These are phyloP conservation scores for Daucus carota DNA, from an alignment of 129 eudicot species.

Conservation along the genomic window DNA sequence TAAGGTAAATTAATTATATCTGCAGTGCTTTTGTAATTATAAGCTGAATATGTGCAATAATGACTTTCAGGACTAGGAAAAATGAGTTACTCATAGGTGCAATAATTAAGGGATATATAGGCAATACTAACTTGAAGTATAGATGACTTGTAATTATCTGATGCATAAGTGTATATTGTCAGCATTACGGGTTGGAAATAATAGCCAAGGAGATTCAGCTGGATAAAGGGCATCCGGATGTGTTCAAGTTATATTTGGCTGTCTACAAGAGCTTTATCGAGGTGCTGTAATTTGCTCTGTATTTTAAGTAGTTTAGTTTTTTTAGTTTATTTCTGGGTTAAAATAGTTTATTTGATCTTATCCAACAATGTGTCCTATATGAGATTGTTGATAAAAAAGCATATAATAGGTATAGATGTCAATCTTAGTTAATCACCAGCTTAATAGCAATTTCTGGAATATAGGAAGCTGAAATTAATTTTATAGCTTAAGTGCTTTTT, in stretches of 20 bases:
- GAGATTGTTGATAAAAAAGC: background rate
- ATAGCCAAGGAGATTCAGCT: slow-evolving; percentile 78
- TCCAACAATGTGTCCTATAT: background rate
- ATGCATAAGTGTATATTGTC: background rate
- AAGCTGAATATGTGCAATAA: background rate
- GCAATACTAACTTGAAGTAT: background rate
- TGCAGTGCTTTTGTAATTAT: background rate
- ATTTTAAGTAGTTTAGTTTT: background rate
- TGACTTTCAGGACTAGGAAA: background rate
- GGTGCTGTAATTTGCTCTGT: slow-evolving; percentile 27
- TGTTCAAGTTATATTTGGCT: slow-evolving; percentile 52
- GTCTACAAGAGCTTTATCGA: slow-evolving; percentile 90
- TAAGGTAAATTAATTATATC: background rate
- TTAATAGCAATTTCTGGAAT: background rate
- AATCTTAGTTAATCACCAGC: background rate
- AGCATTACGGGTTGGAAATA: slow-evolving; percentile 87
- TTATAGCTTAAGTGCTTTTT: background rate
- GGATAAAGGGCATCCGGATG: slow-evolving; percentile 64
- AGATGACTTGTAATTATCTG: background rate
- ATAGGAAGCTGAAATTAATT: background rate
- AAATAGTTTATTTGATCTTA: background rate
- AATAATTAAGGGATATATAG: too few species aligned
- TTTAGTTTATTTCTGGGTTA: background rate
- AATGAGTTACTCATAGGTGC: background rate
- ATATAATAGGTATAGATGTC: background rate